phyloP scores from a whole-genome alignment of 129 eudicot genomes.

The Erigeron canadensis region DNA sequence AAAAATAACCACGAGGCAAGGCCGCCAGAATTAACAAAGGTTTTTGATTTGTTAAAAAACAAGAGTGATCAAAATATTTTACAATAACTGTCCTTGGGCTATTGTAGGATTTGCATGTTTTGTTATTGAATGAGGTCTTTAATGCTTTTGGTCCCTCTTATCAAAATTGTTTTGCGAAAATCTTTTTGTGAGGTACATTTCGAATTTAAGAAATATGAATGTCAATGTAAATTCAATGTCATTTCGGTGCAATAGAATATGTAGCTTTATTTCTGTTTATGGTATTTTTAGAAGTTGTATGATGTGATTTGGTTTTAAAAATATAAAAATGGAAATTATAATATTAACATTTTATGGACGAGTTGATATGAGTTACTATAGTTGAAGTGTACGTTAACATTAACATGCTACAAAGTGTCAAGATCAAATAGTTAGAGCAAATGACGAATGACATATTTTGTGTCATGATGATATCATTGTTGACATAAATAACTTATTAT shows the following conservation, averaged over 20 bases:
- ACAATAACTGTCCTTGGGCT: slow-evolving; percentile 12
- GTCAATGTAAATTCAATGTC: background rate
- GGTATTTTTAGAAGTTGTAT: background rate
- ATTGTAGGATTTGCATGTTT: slow-evolving; percentile 20
- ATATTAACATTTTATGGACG: too few relatives aligned
- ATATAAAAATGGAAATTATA: too few relatives aligned
- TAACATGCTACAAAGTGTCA: too few relatives aligned
- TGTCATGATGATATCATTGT: too few relatives aligned
- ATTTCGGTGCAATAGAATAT: background rate
- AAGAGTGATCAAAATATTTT: background rate
- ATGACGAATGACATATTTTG: too few relatives aligned
- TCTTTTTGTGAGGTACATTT: background rate
- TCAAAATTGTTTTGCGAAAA: background rate
- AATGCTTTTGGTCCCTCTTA: slow-evolving; percentile 16
- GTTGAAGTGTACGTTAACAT: too few relatives aligned
- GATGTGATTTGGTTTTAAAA: background rate
- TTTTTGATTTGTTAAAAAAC: slow-evolving; percentile 31
- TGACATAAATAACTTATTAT: too few relatives aligned
- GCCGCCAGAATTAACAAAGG: slow-evolving; percentile 38
- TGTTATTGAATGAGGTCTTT: slow-evolving; percentile 9
- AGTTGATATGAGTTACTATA: too few relatives aligned
- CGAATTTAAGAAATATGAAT: background rate
- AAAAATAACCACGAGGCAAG: background rate
- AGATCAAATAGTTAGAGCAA: too few relatives aligned
- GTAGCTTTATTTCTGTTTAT: background rate